Base-by-base conservation (phyloP, 768 basidiomycete genomes). In the Lactarius indigo region DNA sequence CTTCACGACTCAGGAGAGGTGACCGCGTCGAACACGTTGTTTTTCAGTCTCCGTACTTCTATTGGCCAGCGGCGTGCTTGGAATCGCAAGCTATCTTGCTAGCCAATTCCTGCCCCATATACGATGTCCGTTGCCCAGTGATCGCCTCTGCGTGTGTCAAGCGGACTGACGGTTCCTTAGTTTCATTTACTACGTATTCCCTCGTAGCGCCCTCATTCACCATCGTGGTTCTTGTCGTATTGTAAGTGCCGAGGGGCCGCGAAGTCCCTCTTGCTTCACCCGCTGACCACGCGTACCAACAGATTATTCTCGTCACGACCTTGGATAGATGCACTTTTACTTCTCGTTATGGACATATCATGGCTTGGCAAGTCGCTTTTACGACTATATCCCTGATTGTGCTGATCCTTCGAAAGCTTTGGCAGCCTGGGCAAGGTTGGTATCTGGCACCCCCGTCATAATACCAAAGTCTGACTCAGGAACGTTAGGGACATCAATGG, bases 231-330 rank as follows among this genome's bases (percentile, higher is more conserved):
- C 17, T 58, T 70, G 35, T 37, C 31, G 3, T 23, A 33, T 33
- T 61, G 50, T 62, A 18, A 23, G 65, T 69, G 10, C 39, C 55
- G 26, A 52, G 61, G 10, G 35, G 39, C 59, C 59, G 65, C 28
- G 26, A 62, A 9, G 37, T 52, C 33, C 42, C 59, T 35, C 5
- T 20, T 59, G 6, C 39, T 56, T 26, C 9, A 0, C 23, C 56
- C 26, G 20, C 58, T 69, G 59, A 44, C 26, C n/a, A 31, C 7
- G 37, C 23, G 12, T 10, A n/a, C 33, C 37, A 3, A 10, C 72
- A 92, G 90, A 63, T 63, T 90, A 68, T 85, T 87, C 79, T 90
- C 87, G 80, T 86, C 88, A 1, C 84, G 85, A 72, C 90, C 91
- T 10, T 75, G 83, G 64, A 78, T 86, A 26, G 91, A 92, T 72